A percentile compares a stretch with the other conserved stretches of the same genome.
phyloP scores from a whole-genome alignment of 371 early-diverging fungal genomes.

The Mucor circinelloides region DNA sequence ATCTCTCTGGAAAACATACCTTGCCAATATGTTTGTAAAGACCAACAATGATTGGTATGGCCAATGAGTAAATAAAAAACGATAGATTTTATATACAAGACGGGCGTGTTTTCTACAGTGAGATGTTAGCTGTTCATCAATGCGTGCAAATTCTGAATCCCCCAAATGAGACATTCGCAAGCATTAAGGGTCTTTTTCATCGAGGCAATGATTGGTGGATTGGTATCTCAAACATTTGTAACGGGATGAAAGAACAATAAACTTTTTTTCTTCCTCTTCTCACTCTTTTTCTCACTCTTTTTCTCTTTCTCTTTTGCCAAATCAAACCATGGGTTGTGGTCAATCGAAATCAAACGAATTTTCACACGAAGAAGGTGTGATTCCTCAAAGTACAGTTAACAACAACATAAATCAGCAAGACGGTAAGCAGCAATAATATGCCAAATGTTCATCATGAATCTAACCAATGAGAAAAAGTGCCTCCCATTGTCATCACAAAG shows the following conservation, averaged over 20 bases:
- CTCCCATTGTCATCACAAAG: slow-evolving; percentile 13
- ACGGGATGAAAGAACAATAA: not conserved
- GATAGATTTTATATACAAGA: not conserved
- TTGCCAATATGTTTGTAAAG: slow-evolving; percentile 30
- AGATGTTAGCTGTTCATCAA: not conserved
- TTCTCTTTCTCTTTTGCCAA: not conserved
- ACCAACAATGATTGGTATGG: slow-evolving; percentile 34
- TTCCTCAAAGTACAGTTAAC: not conserved
- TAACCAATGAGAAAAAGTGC: not conserved
- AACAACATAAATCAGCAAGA: not conserved
- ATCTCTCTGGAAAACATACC: slow-evolving; percentile 20
- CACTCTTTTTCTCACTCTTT: not conserved
- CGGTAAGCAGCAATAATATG: not conserved
- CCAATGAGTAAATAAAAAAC: not conserved
- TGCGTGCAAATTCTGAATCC: not conserved
- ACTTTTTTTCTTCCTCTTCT: not conserved
- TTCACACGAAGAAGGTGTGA: not conserved
- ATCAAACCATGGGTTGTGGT: slow-evolving; percentile 4
- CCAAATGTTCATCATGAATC: not conserved
- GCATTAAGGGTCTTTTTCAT: not conserved
- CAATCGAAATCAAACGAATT: not conserved
- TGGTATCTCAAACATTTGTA: not conserved
- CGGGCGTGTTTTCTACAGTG: not conserved
- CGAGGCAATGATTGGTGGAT: not conserved
- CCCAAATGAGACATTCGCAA: not conserved